A percentile compares a stretch with the other conserved stretches of the same genome.
phyloP scores from a whole-genome alignment of 2,329 filamentous ascomycete genomes.

The Chaetomium olivaceum region DNA sequence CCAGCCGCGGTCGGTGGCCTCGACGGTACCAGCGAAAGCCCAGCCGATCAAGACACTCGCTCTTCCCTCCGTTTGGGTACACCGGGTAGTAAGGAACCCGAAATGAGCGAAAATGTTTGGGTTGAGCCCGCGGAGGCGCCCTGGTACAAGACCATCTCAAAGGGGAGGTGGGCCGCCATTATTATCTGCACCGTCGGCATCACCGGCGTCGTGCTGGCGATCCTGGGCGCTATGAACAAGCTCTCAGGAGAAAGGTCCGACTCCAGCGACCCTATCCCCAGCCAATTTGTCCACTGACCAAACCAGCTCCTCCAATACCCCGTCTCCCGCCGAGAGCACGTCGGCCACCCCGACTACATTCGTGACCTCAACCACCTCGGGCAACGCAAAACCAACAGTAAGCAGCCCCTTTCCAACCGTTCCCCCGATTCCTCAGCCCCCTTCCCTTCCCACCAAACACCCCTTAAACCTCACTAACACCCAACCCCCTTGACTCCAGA shows the following conservation, averaged over 20 bases:
- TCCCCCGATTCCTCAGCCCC: no score
- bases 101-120: constrained; percentile 22
- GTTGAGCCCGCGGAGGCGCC: constrained; percentile 24
- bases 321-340: background rate
- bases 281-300: constrained; percentile 10
- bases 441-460: background rate
- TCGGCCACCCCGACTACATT: background rate
- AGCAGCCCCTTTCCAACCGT: background rate
- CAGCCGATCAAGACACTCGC: constrained; percentile 2
- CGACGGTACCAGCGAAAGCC: constrained; percentile 10
- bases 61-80: constrained; percentile 15
- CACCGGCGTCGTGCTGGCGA: constrained; percentile 29
- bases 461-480: background rate
- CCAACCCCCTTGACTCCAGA: background rate
- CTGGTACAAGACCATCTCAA: constrained; percentile 29
- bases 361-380: constrained; percentile 11
- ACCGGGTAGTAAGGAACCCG: constrained; percentile 22
- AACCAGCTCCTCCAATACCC: constrained; percentile 1
- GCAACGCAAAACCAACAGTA: constrained; percentile 10
- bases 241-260: constrained; percentile 22
- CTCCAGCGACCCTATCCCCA: background rate
- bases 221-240: constrained; percentile 30
- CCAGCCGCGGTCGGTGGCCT: constrained; percentile 3
- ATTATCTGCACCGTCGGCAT: constrained; percentile 25
- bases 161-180: constrained; percentile 24